phyloP scores from a whole-genome alignment of 805 yeast genomes.

The Candida berthetii region DNA sequence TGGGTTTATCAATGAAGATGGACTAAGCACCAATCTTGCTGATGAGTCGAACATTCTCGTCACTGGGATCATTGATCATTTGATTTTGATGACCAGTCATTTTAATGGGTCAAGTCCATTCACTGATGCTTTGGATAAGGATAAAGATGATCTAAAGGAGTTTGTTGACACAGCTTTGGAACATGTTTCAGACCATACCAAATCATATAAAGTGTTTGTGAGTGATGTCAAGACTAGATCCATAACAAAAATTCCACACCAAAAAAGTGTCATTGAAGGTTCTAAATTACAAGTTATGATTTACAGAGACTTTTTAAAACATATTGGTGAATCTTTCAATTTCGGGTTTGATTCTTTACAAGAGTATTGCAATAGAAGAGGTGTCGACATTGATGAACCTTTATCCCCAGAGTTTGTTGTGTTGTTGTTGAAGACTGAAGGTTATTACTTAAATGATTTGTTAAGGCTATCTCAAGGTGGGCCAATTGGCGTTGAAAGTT shows the following conservation, averaged over 20 bases:
- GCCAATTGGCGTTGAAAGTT: conserved; percentile 32
- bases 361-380: conserved; percentile 41
- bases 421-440: conserved; percentile 30
- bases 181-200: conserved; percentile 11
- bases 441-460: conserved; percentile 35
- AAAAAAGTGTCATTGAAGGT: conserved; percentile 38
- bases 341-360: conserved; percentile 36
- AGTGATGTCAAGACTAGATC: conserved; percentile 62
- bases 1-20: conserved; percentile 13
- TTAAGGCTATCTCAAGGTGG: conserved; percentile 38
- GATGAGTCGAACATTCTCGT: conserved; percentile 31
- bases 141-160: conserved; percentile 4
- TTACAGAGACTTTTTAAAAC: conserved; percentile 44
- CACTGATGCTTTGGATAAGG: conserved; percentile 6
- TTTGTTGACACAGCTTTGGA: conserved; percentile 6
- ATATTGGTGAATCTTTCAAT: conserved; percentile 21
- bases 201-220: conserved; percentile 23
- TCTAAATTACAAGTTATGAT: conserved; percentile 57
- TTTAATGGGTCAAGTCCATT: conserved; percentile 4
- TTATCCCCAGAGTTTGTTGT: conserved; percentile 35
- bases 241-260: conserved; percentile 36
- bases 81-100: conserved; percentile 19
- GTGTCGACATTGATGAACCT: conserved; percentile 41
- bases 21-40: neutral
- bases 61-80: conserved; percentile 61